Conservation (phyloP, 75 land plant species). For the Pinus albicaulis region DNA sequence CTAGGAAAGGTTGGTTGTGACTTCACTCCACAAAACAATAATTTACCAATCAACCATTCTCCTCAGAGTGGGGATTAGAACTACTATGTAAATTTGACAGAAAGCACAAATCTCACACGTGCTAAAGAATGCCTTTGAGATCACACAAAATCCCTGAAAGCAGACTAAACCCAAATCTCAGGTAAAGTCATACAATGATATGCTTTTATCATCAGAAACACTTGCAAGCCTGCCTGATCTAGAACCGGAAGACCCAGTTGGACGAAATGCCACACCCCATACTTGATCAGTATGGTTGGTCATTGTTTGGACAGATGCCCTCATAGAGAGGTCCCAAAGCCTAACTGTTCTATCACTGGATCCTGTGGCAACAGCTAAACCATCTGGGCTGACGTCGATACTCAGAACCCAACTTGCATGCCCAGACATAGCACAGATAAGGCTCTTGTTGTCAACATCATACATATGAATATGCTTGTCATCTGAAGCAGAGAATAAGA, state of each 20-base stretch:
- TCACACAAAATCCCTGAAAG: no score
- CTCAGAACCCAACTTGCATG: constrained; percentile 92
- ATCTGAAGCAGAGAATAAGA: constrained; percentile 88
- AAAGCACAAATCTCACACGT: no score
- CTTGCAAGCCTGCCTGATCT: constrained; percentile 83
- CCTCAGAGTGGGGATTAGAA: no score
- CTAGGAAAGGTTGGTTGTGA: no score
- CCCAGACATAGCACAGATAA: constrained; percentile 85
- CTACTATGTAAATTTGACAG: no score
- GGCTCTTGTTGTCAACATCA: constrained; percentile 78
- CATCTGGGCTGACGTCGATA: constrained; percentile 92
- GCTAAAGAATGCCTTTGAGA: no score
- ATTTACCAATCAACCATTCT: no score
- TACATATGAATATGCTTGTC: constrained; percentile 92
- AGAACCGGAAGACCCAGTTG: constrained; percentile 53
- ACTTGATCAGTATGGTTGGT: constrained; percentile 91
- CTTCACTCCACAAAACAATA: no score
- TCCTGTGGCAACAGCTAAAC: constrained; percentile 81
- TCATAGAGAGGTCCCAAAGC: constrained; percentile 92
- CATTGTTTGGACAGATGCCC: constrained; percentile 83
- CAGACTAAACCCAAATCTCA: no score
- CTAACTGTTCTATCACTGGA: constrained; percentile 85
- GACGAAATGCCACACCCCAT: constrained; percentile 96
- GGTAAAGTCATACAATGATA: constrained; percentile 79
- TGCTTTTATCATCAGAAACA: constrained; percentile 93